Evolutionary conservation across 148 eudicot species (phyloP).

Genomic region (Amaranthus palmeri): DNA sequence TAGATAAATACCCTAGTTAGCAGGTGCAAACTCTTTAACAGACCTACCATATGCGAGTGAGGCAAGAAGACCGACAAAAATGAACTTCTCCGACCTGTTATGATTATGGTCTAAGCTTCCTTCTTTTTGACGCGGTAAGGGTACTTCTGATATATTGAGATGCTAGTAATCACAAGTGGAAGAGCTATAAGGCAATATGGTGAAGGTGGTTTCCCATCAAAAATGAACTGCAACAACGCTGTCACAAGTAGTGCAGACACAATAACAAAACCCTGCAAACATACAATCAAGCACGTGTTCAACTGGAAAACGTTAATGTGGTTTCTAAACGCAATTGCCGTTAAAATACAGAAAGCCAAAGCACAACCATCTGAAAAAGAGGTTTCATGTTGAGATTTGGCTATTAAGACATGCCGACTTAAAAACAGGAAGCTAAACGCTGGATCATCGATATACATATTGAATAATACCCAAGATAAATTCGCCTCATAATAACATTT

Average conservation of each 20-base stretch:
- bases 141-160: conserved; percentile 82
- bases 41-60: conserved; percentile 10
- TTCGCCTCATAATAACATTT: too few species aligned
- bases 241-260: conserved; percentile 95
- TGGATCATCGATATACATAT: too few species aligned
- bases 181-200: conserved; percentile 80
- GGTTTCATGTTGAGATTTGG: neutral
- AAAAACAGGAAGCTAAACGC: neutral
- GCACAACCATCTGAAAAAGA: conserved; percentile 1
- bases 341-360: neutral
- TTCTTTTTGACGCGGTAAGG: conserved; percentile 80
- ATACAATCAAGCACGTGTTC: neutral
- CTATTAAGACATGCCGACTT: neutral
- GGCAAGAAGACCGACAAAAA: conserved; percentile 18
- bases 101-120: conserved; percentile 37
- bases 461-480: too few species aligned
- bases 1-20: neutral
- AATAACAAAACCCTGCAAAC: conserved; percentile 89
- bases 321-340: neutral
- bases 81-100: conserved; percentile 12
- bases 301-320: conserved; percentile 3
- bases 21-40: neutral
- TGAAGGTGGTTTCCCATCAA: conserved; percentile 87
- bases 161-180: conserved; percentile 81
- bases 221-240: conserved; percentile 79